Conservation (phyloP, 768 basidiomycete species). For the Lentinula raphanica region DNA sequence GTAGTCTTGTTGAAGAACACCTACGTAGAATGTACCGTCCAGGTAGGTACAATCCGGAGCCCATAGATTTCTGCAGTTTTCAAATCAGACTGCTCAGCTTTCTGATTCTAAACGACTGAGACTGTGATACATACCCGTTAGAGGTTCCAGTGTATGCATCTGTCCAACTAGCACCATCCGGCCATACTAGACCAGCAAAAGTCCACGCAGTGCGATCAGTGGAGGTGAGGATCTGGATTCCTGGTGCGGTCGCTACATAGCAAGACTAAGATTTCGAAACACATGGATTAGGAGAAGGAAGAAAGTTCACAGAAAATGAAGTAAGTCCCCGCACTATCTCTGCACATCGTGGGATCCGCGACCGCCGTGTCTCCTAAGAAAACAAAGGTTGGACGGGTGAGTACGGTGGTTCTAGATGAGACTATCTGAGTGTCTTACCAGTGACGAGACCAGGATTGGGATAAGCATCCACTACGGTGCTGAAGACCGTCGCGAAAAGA, state of each 20-base stretch:
- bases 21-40: slow-evolving; percentile 8
- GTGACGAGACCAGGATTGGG: slow-evolving; percentile 1
- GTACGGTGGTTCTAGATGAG: no score
- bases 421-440: no score
- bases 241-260: slow-evolving; percentile 19
- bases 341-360: slow-evolving; percentile 26
- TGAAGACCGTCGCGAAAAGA: not conserved
- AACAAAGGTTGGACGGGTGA: not conserved
- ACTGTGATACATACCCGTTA: slow-evolving; percentile 18
- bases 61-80: slow-evolving; percentile 20
- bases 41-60: slow-evolving; percentile 30
- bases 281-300: not conserved
- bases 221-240: slow-evolving; percentile 28
- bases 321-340: slow-evolving; percentile 24
- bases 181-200: slow-evolving; percentile 24
- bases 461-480: not conserved
- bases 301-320: slow-evolving; percentile 23
- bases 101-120: not conserved
- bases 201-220: slow-evolving; percentile 26
- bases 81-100: not conserved
- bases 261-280: not conserved
- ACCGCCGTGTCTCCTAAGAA: slow-evolving; percentile 16
- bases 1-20: not conserved
- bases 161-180: slow-evolving; percentile 29
- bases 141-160: slow-evolving; percentile 24